Evolutionary conservation across 106 monocot genomes (phyloP).

Genomic region (Platanthera guangdongensis): DNA sequence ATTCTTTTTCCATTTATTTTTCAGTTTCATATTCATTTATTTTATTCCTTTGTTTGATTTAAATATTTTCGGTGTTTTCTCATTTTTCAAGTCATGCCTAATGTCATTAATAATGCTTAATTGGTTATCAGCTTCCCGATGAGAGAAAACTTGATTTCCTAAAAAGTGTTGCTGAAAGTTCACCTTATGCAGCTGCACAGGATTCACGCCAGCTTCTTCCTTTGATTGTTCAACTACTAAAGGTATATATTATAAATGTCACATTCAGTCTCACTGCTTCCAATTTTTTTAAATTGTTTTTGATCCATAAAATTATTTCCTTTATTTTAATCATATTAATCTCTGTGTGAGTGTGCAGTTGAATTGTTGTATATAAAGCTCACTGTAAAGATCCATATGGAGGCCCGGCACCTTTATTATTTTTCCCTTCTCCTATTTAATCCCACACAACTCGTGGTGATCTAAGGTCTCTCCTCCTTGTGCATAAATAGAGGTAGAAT

Average conservation of each 20-base stretch:
- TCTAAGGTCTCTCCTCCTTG: no score
- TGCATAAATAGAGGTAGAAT: no score
- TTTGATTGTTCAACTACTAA: conserved; percentile 74
- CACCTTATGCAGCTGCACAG: conserved; percentile 75
- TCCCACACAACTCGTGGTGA: no score
- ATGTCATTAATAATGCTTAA: conserved; percentile 1
- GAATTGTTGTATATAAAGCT: no score
- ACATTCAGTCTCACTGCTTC: background rate
- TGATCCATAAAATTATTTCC: background rate
- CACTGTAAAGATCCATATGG: no score
- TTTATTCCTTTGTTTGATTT: background rate
- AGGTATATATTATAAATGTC: conserved; percentile 32
- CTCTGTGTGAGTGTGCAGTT: background rate
- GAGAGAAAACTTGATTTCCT: conserved; percentile 86
- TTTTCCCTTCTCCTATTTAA: no score
- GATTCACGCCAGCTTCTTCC: conserved; percentile 98
- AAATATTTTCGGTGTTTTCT: background rate
- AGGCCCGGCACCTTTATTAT: no score
- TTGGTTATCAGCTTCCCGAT: conserved; percentile 67
- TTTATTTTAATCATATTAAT: background rate
- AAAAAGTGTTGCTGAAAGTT: conserved; percentile 79
- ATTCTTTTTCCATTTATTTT: background rate
- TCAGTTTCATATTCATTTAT: background rate
- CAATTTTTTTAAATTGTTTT: background rate
- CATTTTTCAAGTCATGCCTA: background rate